Conservation (phyloP, 345 rosid genomes). For the Cardamine chenopodiifolia region DNA sequence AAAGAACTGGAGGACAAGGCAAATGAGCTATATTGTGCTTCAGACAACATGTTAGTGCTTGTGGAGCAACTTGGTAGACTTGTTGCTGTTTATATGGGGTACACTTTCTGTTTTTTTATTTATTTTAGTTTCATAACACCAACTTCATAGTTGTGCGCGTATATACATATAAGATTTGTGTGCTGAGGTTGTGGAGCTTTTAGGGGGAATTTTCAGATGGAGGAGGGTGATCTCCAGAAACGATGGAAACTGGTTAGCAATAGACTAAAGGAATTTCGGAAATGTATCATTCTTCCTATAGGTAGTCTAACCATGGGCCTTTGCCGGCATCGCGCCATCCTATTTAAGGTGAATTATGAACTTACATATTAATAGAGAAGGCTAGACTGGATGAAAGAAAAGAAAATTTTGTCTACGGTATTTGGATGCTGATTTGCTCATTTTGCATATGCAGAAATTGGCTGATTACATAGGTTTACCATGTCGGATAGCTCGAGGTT, state of each 20-base stretch:
- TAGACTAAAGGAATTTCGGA: conserved; percentile 66
- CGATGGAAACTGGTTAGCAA: conserved; percentile 76
- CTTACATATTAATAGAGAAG: not conserved
- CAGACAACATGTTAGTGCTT: conserved; percentile 66
- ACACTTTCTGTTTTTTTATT: conserved; percentile 13
- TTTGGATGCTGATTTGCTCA: conserved; percentile 23
- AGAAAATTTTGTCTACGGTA: not conserved
- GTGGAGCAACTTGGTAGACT: conserved; percentile 86
- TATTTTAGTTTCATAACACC: not conserved
- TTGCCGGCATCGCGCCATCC: conserved; percentile 93
- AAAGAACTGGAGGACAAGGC: conserved; percentile 89
- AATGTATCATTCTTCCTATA: conserved; percentile 81
- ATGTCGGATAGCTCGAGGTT: conserved; percentile 95
- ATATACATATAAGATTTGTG: not conserved
- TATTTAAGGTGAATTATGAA: conserved; percentile 70
- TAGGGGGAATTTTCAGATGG: conserved; percentile 79
- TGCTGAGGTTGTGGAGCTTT: conserved; percentile 40
- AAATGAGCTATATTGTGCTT: conserved; percentile 69
- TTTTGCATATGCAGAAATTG: conserved; percentile 69
- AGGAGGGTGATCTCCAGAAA: conserved; percentile 81
- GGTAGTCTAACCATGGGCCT: conserved; percentile 87
- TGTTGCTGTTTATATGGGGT: conserved; percentile 94
- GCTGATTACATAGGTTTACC: conserved; percentile 95
- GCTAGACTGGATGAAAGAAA: not conserved
- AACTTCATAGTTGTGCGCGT: not conserved